Base-by-base conservation (phyloP, 1,139 yeast genomes). In the Debaryomyces robertsiae region DNA sequence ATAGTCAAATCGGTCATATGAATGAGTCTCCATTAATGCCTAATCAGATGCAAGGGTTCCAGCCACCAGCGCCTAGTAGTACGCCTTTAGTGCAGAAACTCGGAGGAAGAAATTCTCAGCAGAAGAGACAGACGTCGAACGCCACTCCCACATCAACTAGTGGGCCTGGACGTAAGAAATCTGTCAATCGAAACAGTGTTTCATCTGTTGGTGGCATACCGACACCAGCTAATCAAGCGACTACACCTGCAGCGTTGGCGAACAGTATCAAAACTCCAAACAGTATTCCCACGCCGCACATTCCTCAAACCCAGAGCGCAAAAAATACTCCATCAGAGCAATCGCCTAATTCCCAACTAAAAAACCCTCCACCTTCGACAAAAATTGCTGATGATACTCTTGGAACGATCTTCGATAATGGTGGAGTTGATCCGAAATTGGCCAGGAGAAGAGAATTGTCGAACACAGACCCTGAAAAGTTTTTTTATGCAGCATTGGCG, bases 401-500 rank as follows among this genome's bases (percentile, higher is more conserved):
- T 24, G 60, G 57, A 19, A 66, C 61, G 40, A 54, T 61, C 27
- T 61, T 61, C 43, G 50, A 54, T 18, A 46, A 51, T 36, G 50
- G 49, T 36, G 57, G 56, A 2, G 64, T 57, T 17, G 75, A 72
- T 47, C 52, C 63, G 10, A 67, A 64, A 42, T 60, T 67, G 44
- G 63, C 67, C 27, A 70, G 63, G 46, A 60, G 84, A 42, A 65
- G 79, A 39, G 79, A 74, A 38, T 63, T 78, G 39, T 73, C 77
- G 1, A 57, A 56, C 38, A 50, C 57, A 18, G 77, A 79, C 49
- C 79, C 82, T 0, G 72, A 73, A 39, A 63, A 64, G 44, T 79
- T 76, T 55, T 75, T 79, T 53, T 63, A 73, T 40, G 75, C 80
- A 0, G 69, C 82, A 1, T 61, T 79, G 45, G 70, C 79, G 9